Conservation (phyloP, 192 early-diverging fungal genomes). For the Backusella australiensis region DNA sequence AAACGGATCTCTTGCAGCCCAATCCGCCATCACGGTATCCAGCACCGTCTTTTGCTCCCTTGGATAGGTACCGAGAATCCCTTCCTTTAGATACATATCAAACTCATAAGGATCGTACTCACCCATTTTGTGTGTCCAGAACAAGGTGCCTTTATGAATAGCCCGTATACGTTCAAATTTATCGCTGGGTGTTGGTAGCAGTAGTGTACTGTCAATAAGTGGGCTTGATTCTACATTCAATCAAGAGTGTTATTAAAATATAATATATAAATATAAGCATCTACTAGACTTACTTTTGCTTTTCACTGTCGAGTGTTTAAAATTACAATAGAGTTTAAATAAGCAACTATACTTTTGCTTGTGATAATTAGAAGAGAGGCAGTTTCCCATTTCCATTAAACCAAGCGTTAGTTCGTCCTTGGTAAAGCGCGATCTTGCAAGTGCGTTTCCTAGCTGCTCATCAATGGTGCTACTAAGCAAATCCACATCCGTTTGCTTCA, state of each 20-base stretch:
- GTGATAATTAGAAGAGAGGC: neutral
- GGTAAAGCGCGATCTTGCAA: neutral
- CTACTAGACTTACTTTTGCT: neutral
- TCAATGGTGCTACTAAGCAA: neutral
- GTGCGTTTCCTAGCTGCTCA: slow-evolving; percentile 17
- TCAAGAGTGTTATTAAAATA: neutral
- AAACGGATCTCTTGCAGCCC: slow-evolving; percentile 12
- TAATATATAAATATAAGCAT: neutral
- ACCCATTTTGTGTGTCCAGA: slow-evolving; percentile 14
- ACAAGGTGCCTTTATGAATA: slow-evolving; percentile 7
- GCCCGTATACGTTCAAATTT: neutral
- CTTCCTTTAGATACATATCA: slow-evolving; percentile 12
- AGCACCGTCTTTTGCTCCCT: slow-evolving; percentile 18
- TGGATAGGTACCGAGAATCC: slow-evolving; percentile 22
- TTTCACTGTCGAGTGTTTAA: neutral
- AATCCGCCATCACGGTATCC: slow-evolving; percentile 24
- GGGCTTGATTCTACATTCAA: neutral
- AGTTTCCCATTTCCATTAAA: slow-evolving; percentile 1
- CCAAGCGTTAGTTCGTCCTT: slow-evolving; percentile 22
- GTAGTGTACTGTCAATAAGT: neutral
- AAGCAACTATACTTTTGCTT: neutral
- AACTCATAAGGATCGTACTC: slow-evolving; percentile 9
- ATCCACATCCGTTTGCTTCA: neutral
- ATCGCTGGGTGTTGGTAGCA: neutral
- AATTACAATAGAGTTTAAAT: neutral